Evolutionary conservation across 192 early-diverging fungal species (phyloP).

Genomic region (Backusella morwellensis): DNA sequence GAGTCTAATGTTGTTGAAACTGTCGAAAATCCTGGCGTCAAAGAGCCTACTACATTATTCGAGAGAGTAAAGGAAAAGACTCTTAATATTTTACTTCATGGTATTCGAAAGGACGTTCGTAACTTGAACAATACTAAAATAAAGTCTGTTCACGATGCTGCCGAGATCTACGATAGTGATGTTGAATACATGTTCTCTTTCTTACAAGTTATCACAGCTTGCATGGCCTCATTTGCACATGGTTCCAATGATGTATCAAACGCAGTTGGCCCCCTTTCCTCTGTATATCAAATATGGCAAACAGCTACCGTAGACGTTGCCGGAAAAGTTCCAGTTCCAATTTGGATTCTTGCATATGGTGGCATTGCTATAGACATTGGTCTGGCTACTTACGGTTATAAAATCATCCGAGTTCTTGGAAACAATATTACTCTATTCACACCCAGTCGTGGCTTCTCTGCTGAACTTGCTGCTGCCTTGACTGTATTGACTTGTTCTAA

Average conservation of each 20-base stretch:
- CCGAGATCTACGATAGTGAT: constrained; percentile 66
- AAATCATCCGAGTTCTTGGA: constrained; percentile 75
- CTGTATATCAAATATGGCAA: constrained; percentile 73
- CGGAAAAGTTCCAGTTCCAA: constrained; percentile 61
- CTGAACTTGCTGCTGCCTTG: constrained; percentile 73
- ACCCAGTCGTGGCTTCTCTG: constrained; percentile 77
- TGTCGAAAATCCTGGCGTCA: constrained; percentile 11
- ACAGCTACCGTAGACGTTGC: constrained; percentile 42
- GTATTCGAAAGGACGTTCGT: constrained; percentile 50
- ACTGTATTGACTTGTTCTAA: constrained; percentile 81
- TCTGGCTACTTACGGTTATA: constrained; percentile 72
- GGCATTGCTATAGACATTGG: constrained; percentile 77
- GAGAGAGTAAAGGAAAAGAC: constrained; percentile 21
- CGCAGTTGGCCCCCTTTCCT: constrained; percentile 76
- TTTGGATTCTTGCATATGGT: constrained; percentile 74
- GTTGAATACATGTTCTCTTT: constrained; percentile 83
- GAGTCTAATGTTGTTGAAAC: not conserved
- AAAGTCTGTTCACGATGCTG: constrained; percentile 57
- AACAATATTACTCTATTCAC: constrained; percentile 84
- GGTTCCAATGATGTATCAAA: constrained; percentile 88
- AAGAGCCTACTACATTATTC: not conserved
- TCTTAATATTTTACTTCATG: constrained; percentile 28
- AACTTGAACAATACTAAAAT: constrained; percentile 46
- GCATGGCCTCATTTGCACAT: constrained; percentile 83
- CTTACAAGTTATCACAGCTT: constrained; percentile 77